Conservation (phyloP, 2,329 filamentous ascomycete genomes). For the Colletotrichum costaricense region DNA sequence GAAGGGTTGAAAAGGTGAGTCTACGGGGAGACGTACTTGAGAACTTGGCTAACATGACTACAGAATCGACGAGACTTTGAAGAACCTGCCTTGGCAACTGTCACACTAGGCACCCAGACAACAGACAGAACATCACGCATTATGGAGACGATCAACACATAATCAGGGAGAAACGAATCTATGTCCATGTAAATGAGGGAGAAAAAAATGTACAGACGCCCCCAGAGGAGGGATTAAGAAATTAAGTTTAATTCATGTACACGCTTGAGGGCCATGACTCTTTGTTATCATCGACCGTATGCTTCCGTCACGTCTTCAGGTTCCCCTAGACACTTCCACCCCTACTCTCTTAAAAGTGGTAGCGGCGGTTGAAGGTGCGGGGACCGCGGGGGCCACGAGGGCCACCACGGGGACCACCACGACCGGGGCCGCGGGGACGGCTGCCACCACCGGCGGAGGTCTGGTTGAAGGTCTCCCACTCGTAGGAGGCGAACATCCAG, state of each 20-base stretch:
- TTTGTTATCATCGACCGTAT: background rate
- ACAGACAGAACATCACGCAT: background rate
- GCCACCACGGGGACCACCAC: background rate
- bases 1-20: conserved; percentile 51
- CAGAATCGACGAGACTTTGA: background rate
- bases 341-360: conserved; percentile 5
- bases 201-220: conserved; percentile 16
- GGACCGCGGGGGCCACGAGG: background rate
- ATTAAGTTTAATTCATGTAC: conserved; percentile 29
- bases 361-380: conserved; percentile 29
- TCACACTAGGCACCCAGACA: background rate
- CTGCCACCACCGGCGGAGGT: background rate
- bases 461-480: conserved; percentile 38
- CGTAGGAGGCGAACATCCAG: conserved; percentile 38
- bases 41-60: background rate
- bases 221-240: conserved; percentile 8
- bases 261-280: conserved; percentile 11
- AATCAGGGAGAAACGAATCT: background rate
- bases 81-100: background rate
- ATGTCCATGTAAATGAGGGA: conserved; percentile 16
- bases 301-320: background rate
- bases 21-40: too few relatives aligned
- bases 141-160: background rate
- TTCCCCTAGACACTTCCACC: background rate
- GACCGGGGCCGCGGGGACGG: background rate